Evolutionary conservation across 106 monocot genomes (phyloP).

Genomic region (Xerophyta viscosa): DNA sequence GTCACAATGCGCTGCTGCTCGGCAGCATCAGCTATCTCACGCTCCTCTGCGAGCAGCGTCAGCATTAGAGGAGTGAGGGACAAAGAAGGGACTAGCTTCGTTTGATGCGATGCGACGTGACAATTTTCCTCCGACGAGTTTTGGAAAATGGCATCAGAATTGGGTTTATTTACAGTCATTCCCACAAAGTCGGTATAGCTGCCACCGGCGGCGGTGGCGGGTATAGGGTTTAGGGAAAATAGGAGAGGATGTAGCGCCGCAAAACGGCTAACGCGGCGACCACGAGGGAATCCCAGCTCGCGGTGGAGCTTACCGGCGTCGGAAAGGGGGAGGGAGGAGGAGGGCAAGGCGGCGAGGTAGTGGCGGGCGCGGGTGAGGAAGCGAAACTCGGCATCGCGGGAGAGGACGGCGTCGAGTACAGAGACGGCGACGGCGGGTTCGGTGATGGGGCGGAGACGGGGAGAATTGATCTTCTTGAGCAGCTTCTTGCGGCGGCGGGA

Average conservation of each 20-base stretch:
- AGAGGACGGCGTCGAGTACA: conserved; percentile 41
- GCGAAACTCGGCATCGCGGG: conserved; percentile 55
- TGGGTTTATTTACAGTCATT: background rate
- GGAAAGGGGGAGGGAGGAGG: conserved; percentile 35
- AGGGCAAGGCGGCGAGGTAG: conserved; percentile 55
- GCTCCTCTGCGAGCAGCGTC: conserved; percentile 53
- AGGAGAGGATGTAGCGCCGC: conserved; percentile 52
- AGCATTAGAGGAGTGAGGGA: conserved; percentile 68
- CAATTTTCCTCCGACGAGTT: too few relatives aligned
- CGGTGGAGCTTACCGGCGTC: conserved; percentile 62
- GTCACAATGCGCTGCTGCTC: conserved; percentile 26
- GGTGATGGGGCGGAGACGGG: conserved; percentile 56
- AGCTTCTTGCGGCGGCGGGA: conserved; percentile 68
- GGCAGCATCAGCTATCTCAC: conserved; percentile 21
- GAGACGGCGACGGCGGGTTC: conserved; percentile 26
- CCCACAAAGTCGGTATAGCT: too few relatives aligned
- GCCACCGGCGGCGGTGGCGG: conserved; percentile 11
- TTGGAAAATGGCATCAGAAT: too few relatives aligned
- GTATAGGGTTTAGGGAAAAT: conserved; percentile 24
- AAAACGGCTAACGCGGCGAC: conserved; percentile 42
- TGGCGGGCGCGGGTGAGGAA: conserved; percentile 62
- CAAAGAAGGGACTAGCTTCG: conserved; percentile 15
- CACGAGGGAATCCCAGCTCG: conserved; percentile 70
- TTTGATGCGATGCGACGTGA: too few relatives aligned
- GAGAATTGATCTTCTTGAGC: conserved; percentile 46